Conservation (phyloP, 192 early-diverging fungal genomes). For the Neocallimastix lanati region DNA sequence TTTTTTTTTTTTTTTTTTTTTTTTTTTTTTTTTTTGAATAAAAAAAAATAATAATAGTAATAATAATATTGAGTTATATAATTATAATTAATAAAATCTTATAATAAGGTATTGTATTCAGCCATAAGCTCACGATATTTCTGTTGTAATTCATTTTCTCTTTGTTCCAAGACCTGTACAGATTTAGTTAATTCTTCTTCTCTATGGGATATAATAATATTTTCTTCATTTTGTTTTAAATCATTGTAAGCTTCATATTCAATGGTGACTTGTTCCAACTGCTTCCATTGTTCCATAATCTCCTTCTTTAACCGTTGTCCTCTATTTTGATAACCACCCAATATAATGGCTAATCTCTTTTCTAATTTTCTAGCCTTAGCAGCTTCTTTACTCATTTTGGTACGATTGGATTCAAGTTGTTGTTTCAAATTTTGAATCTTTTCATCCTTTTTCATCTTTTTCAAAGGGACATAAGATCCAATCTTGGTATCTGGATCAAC, state of each 20-base stretch:
- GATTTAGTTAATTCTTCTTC: background rate
- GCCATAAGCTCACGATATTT: background rate
- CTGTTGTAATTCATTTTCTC: background rate
- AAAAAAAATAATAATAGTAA: no score
- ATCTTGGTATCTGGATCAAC: background rate
- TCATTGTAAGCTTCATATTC: background rate
- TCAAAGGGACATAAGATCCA: background rate
- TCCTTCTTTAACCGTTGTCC: conserved; percentile 42
- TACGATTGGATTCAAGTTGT: conserved; percentile 31
- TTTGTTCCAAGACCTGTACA: background rate
- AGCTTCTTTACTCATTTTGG: conserved; percentile 55
- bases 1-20: no score
- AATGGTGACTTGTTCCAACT: background rate
- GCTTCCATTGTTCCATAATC: conserved; percentile 10
- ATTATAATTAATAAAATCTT: background rate
- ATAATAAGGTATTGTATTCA: background rate
- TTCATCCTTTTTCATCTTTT: background rate
- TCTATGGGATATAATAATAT: background rate
- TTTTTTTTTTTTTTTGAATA: no score
- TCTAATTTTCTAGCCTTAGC: conserved; percentile 65
- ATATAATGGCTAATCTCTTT: conserved; percentile 50
- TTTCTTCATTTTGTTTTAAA: background rate
- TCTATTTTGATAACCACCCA: conserved; percentile 72
- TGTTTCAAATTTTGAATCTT: background rate
- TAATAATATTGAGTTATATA: no score